These are phyloP conservation scores for Parastagonospora nodorum DNA, from an alignment of 2,329 filamentous ascomycete species.

Conservation along the genomic window DNA sequence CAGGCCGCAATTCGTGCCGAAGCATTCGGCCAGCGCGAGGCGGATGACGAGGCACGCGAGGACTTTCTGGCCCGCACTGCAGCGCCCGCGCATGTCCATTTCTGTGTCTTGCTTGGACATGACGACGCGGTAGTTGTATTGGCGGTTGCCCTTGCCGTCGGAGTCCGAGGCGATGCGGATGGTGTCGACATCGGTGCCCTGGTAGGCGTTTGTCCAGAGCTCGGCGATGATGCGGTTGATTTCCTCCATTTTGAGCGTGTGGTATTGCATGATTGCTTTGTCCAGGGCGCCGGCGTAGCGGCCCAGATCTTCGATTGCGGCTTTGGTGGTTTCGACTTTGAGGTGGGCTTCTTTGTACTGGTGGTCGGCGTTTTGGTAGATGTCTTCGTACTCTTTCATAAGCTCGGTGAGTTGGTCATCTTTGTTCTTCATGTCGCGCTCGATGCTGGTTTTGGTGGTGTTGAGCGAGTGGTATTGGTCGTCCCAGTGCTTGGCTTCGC, in stretches of 20 bases:
- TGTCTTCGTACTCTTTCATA: constrained; percentile 78
- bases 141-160: constrained; percentile 76
- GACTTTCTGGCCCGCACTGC: constrained; percentile 95
- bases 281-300: constrained; percentile 85
- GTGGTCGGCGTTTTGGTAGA: constrained; percentile 80
- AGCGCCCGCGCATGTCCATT: constrained; percentile 99
- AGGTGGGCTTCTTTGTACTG: constrained; percentile 89
- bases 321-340: constrained; percentile 87
- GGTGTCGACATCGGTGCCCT: constrained; percentile 95
- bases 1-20: constrained; percentile 92
- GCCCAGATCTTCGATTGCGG: constrained; percentile 86
- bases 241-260: constrained; percentile 96
- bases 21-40: constrained; percentile 92
- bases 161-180: constrained; percentile 93
- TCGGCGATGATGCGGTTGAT: constrained; percentile 95
- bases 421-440: constrained; percentile 81
- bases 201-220: constrained; percentile 96
- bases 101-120: constrained; percentile 98
- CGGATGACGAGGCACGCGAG: constrained; percentile 97
- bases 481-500: constrained; percentile 71
- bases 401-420: constrained; percentile 77
- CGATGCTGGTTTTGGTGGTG: constrained; percentile 73
- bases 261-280: constrained; percentile 96
- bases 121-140: constrained; percentile 94
- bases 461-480: constrained; percentile 70